Conservation (phyloP, 2,329 filamentous ascomycete species). For the Fusarium bulbicola region DNA sequence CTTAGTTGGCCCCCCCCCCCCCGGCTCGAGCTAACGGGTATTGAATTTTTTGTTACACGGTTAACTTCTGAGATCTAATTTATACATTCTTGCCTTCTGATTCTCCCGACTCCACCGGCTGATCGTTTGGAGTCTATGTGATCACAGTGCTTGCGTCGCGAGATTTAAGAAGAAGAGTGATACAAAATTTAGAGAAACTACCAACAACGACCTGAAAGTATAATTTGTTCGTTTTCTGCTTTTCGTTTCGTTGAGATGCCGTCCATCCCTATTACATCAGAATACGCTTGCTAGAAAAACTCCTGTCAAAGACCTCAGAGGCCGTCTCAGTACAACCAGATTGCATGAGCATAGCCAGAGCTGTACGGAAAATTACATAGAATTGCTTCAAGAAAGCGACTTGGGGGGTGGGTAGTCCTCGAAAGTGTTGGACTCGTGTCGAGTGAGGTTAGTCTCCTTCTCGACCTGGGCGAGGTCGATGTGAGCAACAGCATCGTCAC, state of each 20-base stretch:
- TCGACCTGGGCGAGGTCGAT: slow-evolving; percentile 65
- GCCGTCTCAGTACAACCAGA: background rate
- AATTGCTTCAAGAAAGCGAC: slow-evolving; percentile 16
- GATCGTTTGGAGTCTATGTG: background rate
- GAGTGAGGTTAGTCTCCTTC: slow-evolving; percentile 55
- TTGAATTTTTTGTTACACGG: background rate
- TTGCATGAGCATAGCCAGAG: background rate
- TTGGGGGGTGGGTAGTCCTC: slow-evolving; percentile 21
- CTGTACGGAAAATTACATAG: background rate
- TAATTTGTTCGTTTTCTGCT: background rate
- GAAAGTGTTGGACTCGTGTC: slow-evolving; percentile 38
- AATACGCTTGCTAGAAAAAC: slow-evolving; percentile 23
- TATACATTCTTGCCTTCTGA: background rate
- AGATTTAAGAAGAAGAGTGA: background rate
- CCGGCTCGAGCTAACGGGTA: too few relatives aligned
- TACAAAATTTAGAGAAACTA: slow-evolving; percentile 1
- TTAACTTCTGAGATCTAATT: background rate
- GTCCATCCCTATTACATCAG: slow-evolving; percentile 12
- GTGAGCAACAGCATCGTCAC: slow-evolving; percentile 65
- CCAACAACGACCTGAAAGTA: background rate
- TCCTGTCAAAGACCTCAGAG: background rate
- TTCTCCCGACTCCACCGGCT: background rate
- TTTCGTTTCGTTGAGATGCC: background rate
- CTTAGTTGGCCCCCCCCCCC: too few relatives aligned
- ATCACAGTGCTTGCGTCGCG: background rate